Percentiles rank a stretch among this genome's conserved stretches.
These are phyloP conservation scores for Colletotrichum sp. DNA, from an alignment of 2,329 filamentous ascomycete genomes.

Conservation along the genomic window DNA sequence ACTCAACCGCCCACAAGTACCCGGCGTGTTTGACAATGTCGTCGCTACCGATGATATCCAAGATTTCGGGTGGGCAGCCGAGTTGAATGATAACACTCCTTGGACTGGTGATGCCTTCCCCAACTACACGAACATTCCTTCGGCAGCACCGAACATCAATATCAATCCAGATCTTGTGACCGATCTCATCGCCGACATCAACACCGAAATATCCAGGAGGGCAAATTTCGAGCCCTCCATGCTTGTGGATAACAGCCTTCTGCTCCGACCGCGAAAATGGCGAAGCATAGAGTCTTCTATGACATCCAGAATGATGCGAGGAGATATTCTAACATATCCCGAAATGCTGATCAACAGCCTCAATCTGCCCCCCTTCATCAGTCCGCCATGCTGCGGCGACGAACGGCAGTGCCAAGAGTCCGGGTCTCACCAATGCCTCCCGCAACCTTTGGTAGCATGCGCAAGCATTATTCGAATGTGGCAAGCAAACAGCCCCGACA, in stretches of 20 bases:
- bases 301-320: not conserved
- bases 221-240: not conserved
- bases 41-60: not conserved
- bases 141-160: not conserved
- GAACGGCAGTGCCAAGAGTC: not conserved
- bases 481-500: not conserved
- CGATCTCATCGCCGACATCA: not conserved
- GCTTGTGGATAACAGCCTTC: not conserved
- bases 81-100: not conserved
- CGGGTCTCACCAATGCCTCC: not conserved
- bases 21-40: not conserved
- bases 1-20: not conserved
- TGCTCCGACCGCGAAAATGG: not conserved
- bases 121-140: not conserved
- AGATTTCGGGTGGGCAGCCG: not conserved
- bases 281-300: not conserved
- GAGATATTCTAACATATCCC: not conserved
- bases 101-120: not conserved
- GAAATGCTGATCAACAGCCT: not conserved
- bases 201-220: not conserved
- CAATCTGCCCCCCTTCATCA: not conserved
- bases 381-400: not conserved
- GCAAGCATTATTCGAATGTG: not conserved
- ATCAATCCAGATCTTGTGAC: not conserved
- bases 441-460: not conserved